These are phyloP conservation scores for Suillus plorans DNA, from an alignment of 768 basidiomycete species.

Conservation along the genomic window DNA sequence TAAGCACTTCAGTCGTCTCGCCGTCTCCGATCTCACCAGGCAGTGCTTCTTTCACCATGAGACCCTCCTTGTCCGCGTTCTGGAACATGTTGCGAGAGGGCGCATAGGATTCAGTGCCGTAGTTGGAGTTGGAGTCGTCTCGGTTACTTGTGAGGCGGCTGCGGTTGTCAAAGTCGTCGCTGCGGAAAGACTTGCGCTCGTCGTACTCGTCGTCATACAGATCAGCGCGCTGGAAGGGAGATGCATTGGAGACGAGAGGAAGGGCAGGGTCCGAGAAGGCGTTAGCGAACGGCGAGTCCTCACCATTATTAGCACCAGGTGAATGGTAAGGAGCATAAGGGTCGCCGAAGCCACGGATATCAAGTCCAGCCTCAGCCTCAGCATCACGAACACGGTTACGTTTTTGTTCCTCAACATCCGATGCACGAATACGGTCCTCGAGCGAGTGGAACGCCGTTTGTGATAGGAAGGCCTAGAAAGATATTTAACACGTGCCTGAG, in stretches of 20 bases:
- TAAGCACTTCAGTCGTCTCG: conserved; percentile 85
- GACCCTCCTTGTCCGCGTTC: conserved; percentile 68
- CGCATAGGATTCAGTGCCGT: conserved; percentile 91
- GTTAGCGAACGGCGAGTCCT: conserved; percentile 34
- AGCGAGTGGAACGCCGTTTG: conserved; percentile 83
- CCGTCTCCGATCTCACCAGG: conserved; percentile 85
- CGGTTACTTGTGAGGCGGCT: conserved; percentile 76
- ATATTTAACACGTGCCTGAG: conserved; percentile 11
- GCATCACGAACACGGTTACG: conserved; percentile 75
- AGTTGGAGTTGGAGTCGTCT: conserved; percentile 77
- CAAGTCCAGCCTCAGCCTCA: conserved; percentile 69
- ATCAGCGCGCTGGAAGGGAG: conserved; percentile 77
- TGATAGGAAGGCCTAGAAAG: conserved; percentile 78
- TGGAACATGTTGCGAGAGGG: conserved; percentile 97
- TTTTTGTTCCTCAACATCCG: conserved; percentile 85
- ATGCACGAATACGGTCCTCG: conserved; percentile 82
- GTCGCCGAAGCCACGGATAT: conserved; percentile 55
- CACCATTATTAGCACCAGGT: conserved; percentile 42
- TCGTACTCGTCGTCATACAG: conserved; percentile 79
- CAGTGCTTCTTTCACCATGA: conserved; percentile 79
- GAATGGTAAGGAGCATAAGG: conserved; percentile 78
- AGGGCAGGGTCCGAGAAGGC: conserved; percentile 64
- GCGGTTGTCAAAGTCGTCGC: conserved; percentile 78
- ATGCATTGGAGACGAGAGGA: conserved; percentile 82
- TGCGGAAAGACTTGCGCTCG: conserved; percentile 69